Evolutionary conservation across 192 early-diverging fungal species (phyloP).

Genomic region (Coemansia asiatica): DNA sequence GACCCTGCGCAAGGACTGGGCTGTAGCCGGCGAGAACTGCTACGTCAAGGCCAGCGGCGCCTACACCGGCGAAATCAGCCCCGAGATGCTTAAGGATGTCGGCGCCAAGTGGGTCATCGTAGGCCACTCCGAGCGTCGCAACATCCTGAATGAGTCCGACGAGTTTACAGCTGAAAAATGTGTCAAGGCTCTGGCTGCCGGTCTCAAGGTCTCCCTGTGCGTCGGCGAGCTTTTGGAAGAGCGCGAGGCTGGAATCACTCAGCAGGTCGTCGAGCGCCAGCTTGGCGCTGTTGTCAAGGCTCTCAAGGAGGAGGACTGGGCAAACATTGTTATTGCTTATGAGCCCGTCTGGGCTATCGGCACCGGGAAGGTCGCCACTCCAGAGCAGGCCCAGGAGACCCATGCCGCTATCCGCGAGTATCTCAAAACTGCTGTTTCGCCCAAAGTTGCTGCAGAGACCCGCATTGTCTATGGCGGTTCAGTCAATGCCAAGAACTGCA

Average conservation of each 20-base stretch:
- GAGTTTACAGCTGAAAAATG: conserved; percentile 89
- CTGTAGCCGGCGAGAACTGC: conserved; percentile 95
- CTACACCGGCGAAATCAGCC: conserved; percentile 95
- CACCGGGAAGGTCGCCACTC: conserved; percentile 96
- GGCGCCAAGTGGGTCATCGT: conserved; percentile 94
- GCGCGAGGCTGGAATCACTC: conserved; percentile 86
- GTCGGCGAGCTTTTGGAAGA: conserved; percentile 95
- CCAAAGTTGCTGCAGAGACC: conserved; percentile 81
- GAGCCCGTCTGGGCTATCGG: conserved; percentile 99
- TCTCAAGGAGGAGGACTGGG: conserved; percentile 77
- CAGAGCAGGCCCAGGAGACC: conserved; percentile 95
- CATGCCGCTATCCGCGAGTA: conserved; percentile 86
- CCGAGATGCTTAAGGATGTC: conserved; percentile 95
- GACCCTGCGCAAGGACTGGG: conserved; percentile 77
- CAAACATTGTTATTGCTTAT: conserved; percentile 94
- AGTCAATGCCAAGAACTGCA: conserved; percentile 85
- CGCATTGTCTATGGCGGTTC: conserved; percentile 98
- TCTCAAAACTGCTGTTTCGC: conserved; percentile 80
- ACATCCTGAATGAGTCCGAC: conserved; percentile 85
- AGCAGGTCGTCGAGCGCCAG: conserved; percentile 85
- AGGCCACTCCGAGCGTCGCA: conserved; percentile 98
- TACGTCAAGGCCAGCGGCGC: conserved; percentile 85
- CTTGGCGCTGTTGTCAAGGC: conserved; percentile 78
- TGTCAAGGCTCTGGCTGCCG: conserved; percentile 81
- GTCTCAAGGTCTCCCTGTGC: conserved; percentile 92